A percentile compares a stretch with the other conserved stretches of the same genome.
phyloP scores from a whole-genome alignment of 2,329 filamentous ascomycete genomes.

The Teratosphaeria viscida region DNA sequence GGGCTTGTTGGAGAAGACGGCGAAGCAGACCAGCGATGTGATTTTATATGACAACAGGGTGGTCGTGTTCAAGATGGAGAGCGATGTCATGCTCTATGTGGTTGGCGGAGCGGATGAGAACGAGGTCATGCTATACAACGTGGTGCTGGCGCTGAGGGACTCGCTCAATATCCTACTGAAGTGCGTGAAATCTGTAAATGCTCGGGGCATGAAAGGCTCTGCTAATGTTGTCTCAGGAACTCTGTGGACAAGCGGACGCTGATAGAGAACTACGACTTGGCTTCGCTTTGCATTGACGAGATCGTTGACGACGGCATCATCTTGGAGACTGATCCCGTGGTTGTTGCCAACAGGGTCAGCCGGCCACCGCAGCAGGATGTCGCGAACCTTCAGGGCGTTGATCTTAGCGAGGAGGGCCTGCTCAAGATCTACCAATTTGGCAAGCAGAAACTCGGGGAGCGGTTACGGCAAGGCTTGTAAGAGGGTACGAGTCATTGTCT shows the following conservation, averaged over 20 bases:
- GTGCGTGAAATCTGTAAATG: constrained; percentile 40
- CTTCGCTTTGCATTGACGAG: constrained; percentile 88
- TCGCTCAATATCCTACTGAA: constrained; percentile 85
- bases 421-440: constrained; percentile 90
- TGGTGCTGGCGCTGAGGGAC: constrained; percentile 82
- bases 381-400: constrained; percentile 79
- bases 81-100: constrained; percentile 92
- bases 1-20: constrained; percentile 87
- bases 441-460: constrained; percentile 81
- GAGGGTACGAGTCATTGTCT: not conserved
- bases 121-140: constrained; percentile 88
- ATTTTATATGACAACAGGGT: constrained; percentile 96
- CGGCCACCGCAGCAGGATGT: constrained; percentile 84
- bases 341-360: constrained; percentile 86
- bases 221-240: constrained; percentile 49
- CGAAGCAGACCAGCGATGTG: constrained; percentile 90
- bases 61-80: constrained; percentile 96
- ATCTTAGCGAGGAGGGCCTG: constrained; percentile 89
- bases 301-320: constrained; percentile 93
- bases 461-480: constrained; percentile 74
- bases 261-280: constrained; percentile 96
- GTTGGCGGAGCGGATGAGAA: constrained; percentile 90
- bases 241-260: constrained; percentile 96
- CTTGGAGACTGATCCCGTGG: constrained; percentile 90
- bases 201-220: not conserved